Evolutionary conservation across 306 rosid genomes (phyloP).

Genomic region (Rubus parviflorus): DNA sequence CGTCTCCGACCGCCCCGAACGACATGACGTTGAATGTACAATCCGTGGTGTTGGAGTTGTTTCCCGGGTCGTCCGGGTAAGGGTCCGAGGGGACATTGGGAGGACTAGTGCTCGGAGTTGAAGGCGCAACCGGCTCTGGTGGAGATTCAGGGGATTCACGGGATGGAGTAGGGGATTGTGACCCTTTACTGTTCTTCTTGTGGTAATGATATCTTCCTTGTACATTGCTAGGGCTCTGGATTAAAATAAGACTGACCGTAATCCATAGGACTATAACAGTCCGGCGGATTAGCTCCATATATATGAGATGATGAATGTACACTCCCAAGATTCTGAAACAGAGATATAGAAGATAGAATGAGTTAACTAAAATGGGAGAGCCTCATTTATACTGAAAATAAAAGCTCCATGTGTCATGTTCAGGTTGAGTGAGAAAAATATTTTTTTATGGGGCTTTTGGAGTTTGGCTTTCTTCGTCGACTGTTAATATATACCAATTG

Average conservation of each 20-base stretch:
- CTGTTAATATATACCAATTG: background rate
- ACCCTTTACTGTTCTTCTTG: conserved; percentile 35
- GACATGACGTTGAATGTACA: conserved; percentile 66
- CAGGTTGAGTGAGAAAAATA: conserved; percentile 22
- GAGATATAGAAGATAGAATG: conserved; percentile 18
- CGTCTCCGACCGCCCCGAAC: conserved; percentile 90
- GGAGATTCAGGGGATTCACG: background rate
- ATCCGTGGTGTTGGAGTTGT: conserved; percentile 32
- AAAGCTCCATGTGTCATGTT: conserved; percentile 44
- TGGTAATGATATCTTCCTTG: conserved; percentile 77
- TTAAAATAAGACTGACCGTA: conserved; percentile 2
- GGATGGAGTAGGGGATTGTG: conserved; percentile 27
- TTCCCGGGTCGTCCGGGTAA: conserved; percentile 54
- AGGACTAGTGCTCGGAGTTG: conserved; percentile 22
- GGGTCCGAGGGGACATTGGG: conserved; percentile 65
- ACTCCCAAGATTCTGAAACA: background rate
- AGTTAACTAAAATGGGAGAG: conserved; percentile 27
- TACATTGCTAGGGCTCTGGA: conserved; percentile 42
- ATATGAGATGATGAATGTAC: conserved; percentile 19
- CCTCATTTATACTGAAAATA: conserved; percentile 36
- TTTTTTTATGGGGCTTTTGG: conserved; percentile 27
- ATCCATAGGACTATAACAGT: conserved; percentile 33
- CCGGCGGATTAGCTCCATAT: conserved; percentile 42
- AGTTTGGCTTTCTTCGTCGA: conserved; percentile 27
- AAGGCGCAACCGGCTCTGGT: conserved; percentile 28